Evolutionary conservation across 176 grass and related monocot genomes (phyloP).

Genomic region (Lolium multiflorum): DNA sequence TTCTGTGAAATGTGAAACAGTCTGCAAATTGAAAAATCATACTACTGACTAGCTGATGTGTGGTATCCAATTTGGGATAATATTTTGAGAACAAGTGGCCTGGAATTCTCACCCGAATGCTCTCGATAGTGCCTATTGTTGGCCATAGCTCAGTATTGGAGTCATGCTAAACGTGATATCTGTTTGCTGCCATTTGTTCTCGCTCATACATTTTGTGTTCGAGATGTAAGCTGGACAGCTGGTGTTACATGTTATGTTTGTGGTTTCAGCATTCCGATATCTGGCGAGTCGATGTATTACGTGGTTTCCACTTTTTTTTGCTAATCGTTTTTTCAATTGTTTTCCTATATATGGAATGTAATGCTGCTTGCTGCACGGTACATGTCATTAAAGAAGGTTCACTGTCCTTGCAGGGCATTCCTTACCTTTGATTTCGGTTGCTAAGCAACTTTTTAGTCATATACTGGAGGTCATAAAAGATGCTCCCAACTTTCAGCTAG

Average conservation of each 20-base stretch:
- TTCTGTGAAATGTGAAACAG: conserved; percentile 30
- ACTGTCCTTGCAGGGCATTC: conserved; percentile 63
- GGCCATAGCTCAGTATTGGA: background rate
- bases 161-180: background rate
- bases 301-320: background rate
- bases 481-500: conserved; percentile 65
- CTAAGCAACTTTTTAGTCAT: conserved; percentile 79
- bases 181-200: conserved; percentile 5
- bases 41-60: background rate
- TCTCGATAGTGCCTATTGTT: conserved; percentile 17
- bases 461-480: conserved; percentile 78
- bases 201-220: background rate
- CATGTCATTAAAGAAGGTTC: conserved; percentile 40
- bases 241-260: background rate
- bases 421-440: conserved; percentile 63
- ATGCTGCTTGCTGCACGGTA: background rate
- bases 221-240: background rate
- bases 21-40: background rate
- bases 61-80: background rate
- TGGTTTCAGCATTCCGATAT: conserved; percentile 20
- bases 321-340: conserved; percentile 15
- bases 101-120: background rate
- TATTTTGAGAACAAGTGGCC: background rate
- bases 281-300: background rate
- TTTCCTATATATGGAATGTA: conserved; percentile 21